Percentiles rank a stretch among this genome's conserved stretches.
phyloP scores from a whole-genome alignment of 2,329 filamentous ascomycete species.

The Massarina eburnea region DNA sequence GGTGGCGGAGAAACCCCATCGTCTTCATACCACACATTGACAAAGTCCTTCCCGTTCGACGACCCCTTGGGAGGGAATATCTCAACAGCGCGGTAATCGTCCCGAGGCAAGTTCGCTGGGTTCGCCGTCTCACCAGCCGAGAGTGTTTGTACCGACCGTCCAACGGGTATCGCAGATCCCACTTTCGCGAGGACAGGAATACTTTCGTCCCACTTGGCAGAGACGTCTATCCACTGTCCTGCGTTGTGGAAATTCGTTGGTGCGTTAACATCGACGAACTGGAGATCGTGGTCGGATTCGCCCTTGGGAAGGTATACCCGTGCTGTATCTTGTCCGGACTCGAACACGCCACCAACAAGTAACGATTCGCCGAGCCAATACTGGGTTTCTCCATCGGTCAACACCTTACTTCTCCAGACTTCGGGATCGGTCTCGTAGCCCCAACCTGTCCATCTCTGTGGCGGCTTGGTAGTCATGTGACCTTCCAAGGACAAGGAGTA shows the following conservation, averaged over 20 bases:
- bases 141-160: slow-evolving; percentile 54
- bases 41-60: slow-evolving; percentile 40
- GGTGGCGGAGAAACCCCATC: slow-evolving; percentile 55
- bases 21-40: slow-evolving; percentile 58
- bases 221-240: slow-evolving; percentile 56
- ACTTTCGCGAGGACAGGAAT: slow-evolving; percentile 60
- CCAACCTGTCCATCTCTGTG: slow-evolving; percentile 74
- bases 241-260: slow-evolving; percentile 60
- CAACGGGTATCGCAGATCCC: slow-evolving; percentile 57
- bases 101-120: slow-evolving; percentile 49
- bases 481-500: slow-evolving; percentile 67
- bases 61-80: slow-evolving; percentile 56
- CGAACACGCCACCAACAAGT: slow-evolving; percentile 68
- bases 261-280: slow-evolving; percentile 64
- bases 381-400: slow-evolving; percentile 68
- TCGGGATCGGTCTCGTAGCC: slow-evolving; percentile 67
- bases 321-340: slow-evolving; percentile 57
- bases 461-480: slow-evolving; percentile 62
- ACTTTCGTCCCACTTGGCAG: slow-evolving; percentile 55
- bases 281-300: slow-evolving; percentile 46
- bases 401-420: slow-evolving; percentile 60
- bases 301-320: slow-evolving; percentile 64
- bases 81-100: slow-evolving; percentile 60
- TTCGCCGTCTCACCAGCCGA: slow-evolving; percentile 53
- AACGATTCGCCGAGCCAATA: slow-evolving; percentile 72